Base-by-base conservation (phyloP, 2,329 filamentous ascomycete species). In the Neonectria punicea region DNA sequence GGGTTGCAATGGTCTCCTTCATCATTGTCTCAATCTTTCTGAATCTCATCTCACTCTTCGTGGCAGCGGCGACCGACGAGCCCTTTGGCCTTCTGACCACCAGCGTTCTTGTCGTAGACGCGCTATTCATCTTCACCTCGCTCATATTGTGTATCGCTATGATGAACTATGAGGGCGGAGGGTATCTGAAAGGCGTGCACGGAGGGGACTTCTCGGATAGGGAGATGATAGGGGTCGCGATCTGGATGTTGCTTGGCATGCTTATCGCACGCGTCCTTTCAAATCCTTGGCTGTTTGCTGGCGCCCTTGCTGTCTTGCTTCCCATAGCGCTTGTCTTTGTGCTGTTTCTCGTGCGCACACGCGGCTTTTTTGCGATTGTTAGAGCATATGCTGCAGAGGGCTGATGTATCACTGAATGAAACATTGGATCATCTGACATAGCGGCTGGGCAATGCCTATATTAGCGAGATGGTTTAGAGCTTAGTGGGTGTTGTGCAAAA, bases 141-240 rank as follows among this genome's bases (percentile, higher is more conserved):
- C 66, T 72, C 2, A 44, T 61, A 7, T n/a, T 72, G 18, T 72
- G 66, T 2, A 67, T 72, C 13, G 61, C 66, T 0, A 58, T 60
- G 66, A 72, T 72, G 69, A 72, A 67, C 9, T 72, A 60, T 8
- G 70, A 72, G 16, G 67, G 66, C 2, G 70, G 70, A 0, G 65
- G 67, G 0, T 72, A 72, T 25, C 36, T 72, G 0, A 43, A 58
- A 2, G 25, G n/a, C 0, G 28, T 72, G 0, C 32, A 58, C 1
- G 63, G 34, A 2, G 20, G 25, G 2, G 61, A 72, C 3, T 72
- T 61, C 28, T 69, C 70, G 1, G 70, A 72, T 0, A 67, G 30
- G 10, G 58, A 61, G 36, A 70, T 72, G 66, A 67, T 72, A 3
- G 70, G 70, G 3, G 41, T 68, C 10, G 70, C 54, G 0, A 58